Evolutionary conservation across 805 yeast species (phyloP), one percentile per base, ranked within the genome.

Genomic region (Kodamaea kaohsiungensis): DNA sequence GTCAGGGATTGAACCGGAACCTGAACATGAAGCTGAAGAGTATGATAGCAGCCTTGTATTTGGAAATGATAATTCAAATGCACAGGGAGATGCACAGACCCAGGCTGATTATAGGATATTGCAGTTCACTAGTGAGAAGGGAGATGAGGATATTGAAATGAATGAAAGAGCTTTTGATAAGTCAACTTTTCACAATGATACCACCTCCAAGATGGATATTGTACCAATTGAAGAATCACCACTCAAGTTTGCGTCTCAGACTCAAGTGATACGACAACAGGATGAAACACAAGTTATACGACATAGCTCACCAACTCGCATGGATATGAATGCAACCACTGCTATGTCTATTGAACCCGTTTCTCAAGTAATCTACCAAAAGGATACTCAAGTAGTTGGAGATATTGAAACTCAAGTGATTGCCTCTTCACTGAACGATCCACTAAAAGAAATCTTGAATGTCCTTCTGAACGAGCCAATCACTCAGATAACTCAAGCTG

Each of bases 31-130:
- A 37, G 43, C 22, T 15, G 50, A 54, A 15, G 53, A 62, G 37
- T 58, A 58, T 43, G 64, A 66, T 51, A 66, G 65, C 52, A 70
- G 75, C 53, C 63, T 71, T 43, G 68, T 70, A 9, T 71, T 71
- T 59, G 75, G 70, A 16, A 61, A 53, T 37, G 61, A 59, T 46
- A 46, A 40, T 7, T 22, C 38, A 15, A 25, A 40, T 40, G 45
- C 13, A 17, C 42, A 38, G 35, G 35, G 35, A 13, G 42, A 38
- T 38, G 42, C 42, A n/a, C 45, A 40, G n/a, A 40, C 45, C 25
- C 45, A 40, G 17, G 45, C 45, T 17, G 45, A 40, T 12, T 40
- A 15, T 17, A 15, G 19, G 4, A 17, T 40, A 19, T 17, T 40
- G 13, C 25, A 6, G 9, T 16, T 17, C 17, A 22, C 7, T 6